These are phyloP conservation scores for Globisporangium splendens DNA, from an alignment of 352 stramenopile genomes.

Conservation along the genomic window DNA sequence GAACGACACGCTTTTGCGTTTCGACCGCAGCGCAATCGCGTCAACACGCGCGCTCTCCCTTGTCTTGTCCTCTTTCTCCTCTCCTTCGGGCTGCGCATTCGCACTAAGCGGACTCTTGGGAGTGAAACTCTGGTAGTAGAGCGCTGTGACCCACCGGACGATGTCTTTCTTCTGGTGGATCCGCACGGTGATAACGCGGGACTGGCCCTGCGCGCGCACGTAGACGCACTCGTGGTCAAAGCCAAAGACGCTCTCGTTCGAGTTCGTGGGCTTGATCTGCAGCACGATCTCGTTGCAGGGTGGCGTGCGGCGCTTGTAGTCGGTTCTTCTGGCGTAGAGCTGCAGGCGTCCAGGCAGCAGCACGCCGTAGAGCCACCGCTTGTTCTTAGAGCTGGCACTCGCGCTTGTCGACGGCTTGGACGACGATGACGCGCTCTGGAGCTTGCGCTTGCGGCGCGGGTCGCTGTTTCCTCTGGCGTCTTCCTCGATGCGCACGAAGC, in stretches of 20 bases:
- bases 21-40: slow-evolving; percentile 3
- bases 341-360: slow-evolving; percentile 36
- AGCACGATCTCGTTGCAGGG: slow-evolving; percentile 38
- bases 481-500: slow-evolving; percentile 56
- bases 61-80: slow-evolving; percentile 11
- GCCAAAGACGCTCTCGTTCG: slow-evolving; percentile 54
- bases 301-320: slow-evolving; percentile 53
- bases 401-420: not conserved
- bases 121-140: slow-evolving; percentile 56
- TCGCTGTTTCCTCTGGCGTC: slow-evolving; percentile 39
- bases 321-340: slow-evolving; percentile 48
- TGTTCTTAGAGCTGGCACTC: slow-evolving; percentile 1
- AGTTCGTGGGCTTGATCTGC: slow-evolving; percentile 31
- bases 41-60: not conserved
- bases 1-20: slow-evolving; percentile 53
- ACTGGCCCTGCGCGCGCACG: slow-evolving; percentile 36
- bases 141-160: slow-evolving; percentile 54
- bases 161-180: slow-evolving; percentile 66
- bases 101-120: slow-evolving; percentile 4
- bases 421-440: not conserved
- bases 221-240: slow-evolving; percentile 64
- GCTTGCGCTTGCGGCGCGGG: slow-evolving; percentile 17
- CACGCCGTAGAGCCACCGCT: slow-evolving; percentile 57
- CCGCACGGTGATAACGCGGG: slow-evolving; percentile 37
- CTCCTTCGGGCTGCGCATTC: slow-evolving; percentile 3